Base-by-base conservation (phyloP, 169 alveolate species). In the Toxoplasma gondii region DNA sequence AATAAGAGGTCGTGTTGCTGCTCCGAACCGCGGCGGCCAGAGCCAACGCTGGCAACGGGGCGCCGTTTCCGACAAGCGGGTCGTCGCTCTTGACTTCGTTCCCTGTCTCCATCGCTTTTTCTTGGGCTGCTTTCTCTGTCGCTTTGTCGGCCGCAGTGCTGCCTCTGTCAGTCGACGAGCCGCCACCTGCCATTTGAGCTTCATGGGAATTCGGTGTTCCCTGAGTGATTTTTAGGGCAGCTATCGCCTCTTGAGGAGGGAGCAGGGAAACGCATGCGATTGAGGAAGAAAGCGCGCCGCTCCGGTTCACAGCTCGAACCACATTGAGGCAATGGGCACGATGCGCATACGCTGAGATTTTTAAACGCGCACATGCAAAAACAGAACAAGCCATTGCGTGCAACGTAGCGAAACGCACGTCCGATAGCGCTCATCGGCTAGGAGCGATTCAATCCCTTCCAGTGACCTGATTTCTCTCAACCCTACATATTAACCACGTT, bases 281-380 rank as follows among this genome's bases (percentile, higher is more conserved):
- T 44, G 84, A n/a, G 31, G 7, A 16, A 0, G 84, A n/a, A n/a
- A 74, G 45, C 45, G 84, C 39, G 29, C 84, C 45, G 44, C 84
- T 74, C 31, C 84, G 84, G 31, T n/a, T n/a, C 41, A 74, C 45
- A 12, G 84, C 84, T n/a, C 84, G 84, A 74, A 74, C 34, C 41
- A 38, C 84, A 22, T 74, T 74, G 49, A 74, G 49, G 22, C 49
- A n/a, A 1, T 74, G 84, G 5, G 45, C 84, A 34, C 84, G 84
- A 34, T 74, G 84, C 34, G 84, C 84, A 34, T 36, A 74, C 29
- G 84, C 84, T 74, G 84, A 36, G 84, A 74, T 38, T 49, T 0
- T 17, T 31, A 19, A 64, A 64, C 34, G 78, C 78, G 1, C 12
- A 27, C 27, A 74, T 7, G 34, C 45, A 74, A 12, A 74, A 0